Evolutionary conservation across 495 filamentous ascomycete genomes (phyloP).

Genomic region (Monascus purpureus): DNA sequence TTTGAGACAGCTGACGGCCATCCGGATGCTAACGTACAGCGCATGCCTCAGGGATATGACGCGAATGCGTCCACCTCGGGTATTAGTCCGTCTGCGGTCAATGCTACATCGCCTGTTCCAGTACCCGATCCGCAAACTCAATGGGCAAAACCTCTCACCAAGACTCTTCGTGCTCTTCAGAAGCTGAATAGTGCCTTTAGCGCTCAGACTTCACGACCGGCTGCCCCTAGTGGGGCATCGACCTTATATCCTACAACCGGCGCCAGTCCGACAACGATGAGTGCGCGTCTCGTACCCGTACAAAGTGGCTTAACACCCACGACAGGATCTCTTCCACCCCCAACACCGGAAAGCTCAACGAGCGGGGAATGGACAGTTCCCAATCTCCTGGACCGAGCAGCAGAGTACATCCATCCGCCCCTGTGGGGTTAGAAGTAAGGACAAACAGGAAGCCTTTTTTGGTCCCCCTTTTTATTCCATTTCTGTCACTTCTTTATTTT

Average conservation of each 20-base stretch:
- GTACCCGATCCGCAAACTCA: conserved; percentile 27
- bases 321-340: conserved; percentile 27
- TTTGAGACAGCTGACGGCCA: conserved; percentile 12
- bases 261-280: conserved; percentile 6
- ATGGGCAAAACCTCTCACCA: conserved; percentile 33
- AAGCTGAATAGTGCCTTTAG: conserved; percentile 30
- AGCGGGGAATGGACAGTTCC: conserved; percentile 35
- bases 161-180: conserved; percentile 31
- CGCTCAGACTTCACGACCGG: conserved; percentile 7
- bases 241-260: conserved; percentile 2
- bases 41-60: conserved; percentile 1
- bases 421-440: conserved; percentile 23
- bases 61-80: conserved; percentile 7
- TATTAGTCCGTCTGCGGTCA: conserved; percentile 3
- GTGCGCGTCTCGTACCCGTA: conserved; percentile 8
- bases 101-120: conserved; percentile 12
- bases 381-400: conserved; percentile 30
- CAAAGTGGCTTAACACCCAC: conserved; percentile 22
- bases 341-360: conserved; percentile 33
- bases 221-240: conserved; percentile 3
- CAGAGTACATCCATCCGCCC: conserved; percentile 35
- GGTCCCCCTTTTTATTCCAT: no score
- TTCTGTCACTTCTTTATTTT: no score
- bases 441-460: conserved; percentile 38
- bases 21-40: not conserved